Evolutionary conservation across 129 eudicot species (phyloP), one percentile per base, ranked within the genome.

Genomic region (Flaveria ramosissima): DNA sequence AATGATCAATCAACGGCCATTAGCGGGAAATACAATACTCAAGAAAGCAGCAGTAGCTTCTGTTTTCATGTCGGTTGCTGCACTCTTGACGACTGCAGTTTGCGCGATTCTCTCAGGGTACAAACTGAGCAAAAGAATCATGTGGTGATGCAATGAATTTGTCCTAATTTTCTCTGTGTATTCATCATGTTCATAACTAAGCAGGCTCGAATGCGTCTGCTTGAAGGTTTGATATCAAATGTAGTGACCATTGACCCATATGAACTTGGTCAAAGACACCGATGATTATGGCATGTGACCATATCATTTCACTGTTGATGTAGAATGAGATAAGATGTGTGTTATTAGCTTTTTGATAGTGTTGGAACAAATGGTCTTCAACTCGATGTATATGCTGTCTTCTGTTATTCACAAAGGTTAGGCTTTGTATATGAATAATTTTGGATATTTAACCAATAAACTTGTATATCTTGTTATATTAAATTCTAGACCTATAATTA

Each of bases 101-200:
- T 80, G 83, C 75, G 86, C 88, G 27, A 77, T 87, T 76, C 73
- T 85, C 27, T 89, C 96, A 0, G 92, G 91, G 66, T 89, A 89
- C 82, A 87, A 80, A 80, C 78, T 89, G 24, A 86, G 91, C 72
- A 89, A 87, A 78, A 85, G 91, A 77, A 78, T 89, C 68, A 85
- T 87, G 78, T 89, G 91, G 96, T 86, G 86, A 86, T 63, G 47
- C 39, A 78, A 62, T 68, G 77, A 55, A 41, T 48, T 67, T 70
- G 6, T 19, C 57, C 32, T 7, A 27, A 6, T 30, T 0, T 27
- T 2, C 14, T 14, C 0, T 11, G 32, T 30, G 7, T 4, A 11
- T 17, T 17, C 30, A 19, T 39, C 51, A 9, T 61, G 67, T 61
- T 24, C 67, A 61, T 26, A 61, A 13, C 67, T 61, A 3, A 12